Evolutionary conservation across 148 eudicot species (phyloP), one percentile per base, ranked within the genome.

Genomic region (Chenopodium formosanum): DNA sequence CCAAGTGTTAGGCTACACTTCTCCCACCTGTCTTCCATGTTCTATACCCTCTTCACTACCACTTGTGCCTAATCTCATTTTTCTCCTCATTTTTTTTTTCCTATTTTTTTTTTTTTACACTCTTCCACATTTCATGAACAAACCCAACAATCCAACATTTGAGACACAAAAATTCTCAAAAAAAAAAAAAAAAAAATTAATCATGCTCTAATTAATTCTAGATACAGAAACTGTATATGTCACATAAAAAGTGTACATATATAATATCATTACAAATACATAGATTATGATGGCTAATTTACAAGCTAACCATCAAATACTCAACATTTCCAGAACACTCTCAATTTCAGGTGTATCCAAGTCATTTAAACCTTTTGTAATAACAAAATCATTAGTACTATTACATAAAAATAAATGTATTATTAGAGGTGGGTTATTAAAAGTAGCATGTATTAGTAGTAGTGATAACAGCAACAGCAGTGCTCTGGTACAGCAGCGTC

Each of bases 401-500:
- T 6, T 40, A 12, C 73, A 81, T 19, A 72, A 75, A 7, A 80
- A 60, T 13, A 77, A 52, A 10, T 37, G 20, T 10, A 17, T 22
- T 10, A 17, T 22, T 5, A 6, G 27, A 77, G 60, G 16, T 25
- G 22, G 68, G 63, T 73, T 16, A 23, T 37, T 79, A 27, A 82
- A 37, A 72, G 48, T 78, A 16, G 46, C 70, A 50, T 65, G 84
- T 50, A 10, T 73, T 11, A 32, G 70, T 46, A 78, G 66, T 40
- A 72, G 65, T 13, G 69, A 62, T 23, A 77, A 22, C 2, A 77
- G 62, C n/a, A 34, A 47, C 2, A 73, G 34, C 2, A 77, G 62
- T 78, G 82, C 84, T 73, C 64, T 85, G 79, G 84, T 85, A 73
- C 87, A 85, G 65, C 84, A 78, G 58, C 72, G 82, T 46, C 79